phyloP scores from a whole-genome alignment of 306 rosid genomes.

The Argentina anserina region DNA sequence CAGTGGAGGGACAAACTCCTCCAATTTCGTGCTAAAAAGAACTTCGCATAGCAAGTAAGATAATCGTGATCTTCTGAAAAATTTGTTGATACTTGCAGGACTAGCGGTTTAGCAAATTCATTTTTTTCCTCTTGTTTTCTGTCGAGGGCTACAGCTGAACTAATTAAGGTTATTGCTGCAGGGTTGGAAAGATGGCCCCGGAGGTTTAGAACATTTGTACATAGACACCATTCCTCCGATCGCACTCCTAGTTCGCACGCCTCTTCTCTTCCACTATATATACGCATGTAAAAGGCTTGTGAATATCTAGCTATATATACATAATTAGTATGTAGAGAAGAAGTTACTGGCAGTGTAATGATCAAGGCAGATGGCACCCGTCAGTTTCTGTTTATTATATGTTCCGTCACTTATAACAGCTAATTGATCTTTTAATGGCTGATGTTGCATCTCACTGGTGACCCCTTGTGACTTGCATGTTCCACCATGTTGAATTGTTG shows the following conservation, averaged over 20 bases:
- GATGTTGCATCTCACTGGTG: not conserved
- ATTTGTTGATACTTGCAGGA: not conserved
- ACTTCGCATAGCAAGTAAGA: slow-evolving; percentile 43
- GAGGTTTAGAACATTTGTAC: slow-evolving; percentile 28
- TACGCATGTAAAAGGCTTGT: slow-evolving; percentile 27
- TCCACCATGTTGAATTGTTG: not conserved
- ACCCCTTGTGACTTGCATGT: not conserved
- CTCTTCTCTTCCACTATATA: not conserved
- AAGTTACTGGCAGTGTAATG: slow-evolving; percentile 17
- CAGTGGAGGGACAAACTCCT: slow-evolving; percentile 65
- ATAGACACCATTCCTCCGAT: slow-evolving; percentile 27
- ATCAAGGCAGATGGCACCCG: slow-evolving; percentile 9
- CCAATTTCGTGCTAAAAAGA: slow-evolving; percentile 47
- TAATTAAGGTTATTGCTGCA: not conserved
- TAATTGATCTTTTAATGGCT: not conserved
- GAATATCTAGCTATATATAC: slow-evolving; percentile 19
- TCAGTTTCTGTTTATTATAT: slow-evolving; percentile 1
- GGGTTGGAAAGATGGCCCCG: not conserved
- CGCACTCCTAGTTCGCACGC: slow-evolving; percentile 3
- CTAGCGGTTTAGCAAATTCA: not conserved
- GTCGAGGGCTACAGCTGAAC: not conserved
- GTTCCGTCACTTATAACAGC: not conserved
- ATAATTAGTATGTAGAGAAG: not conserved
- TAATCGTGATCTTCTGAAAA: not conserved
- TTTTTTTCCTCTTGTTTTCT: not conserved